Conservation (phyloP, 1,284 basidiomycete species). For the Ustilago loliicola region DNA sequence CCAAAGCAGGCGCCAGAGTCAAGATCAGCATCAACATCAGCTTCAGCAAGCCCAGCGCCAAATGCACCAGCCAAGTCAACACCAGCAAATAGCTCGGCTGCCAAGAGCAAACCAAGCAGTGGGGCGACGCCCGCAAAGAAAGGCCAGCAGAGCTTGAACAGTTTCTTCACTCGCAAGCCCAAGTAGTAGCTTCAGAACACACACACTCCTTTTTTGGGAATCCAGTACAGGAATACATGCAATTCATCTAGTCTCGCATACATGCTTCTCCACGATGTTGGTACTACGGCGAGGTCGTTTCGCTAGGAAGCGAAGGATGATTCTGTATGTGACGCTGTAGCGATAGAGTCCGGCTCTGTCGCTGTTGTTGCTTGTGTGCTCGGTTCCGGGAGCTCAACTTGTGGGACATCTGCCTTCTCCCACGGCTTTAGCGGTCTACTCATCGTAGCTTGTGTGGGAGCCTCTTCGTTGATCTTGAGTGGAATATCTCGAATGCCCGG, state of each 20-base stretch:
- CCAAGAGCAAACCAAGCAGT: constrained; percentile 22
- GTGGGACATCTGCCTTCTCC: constrained; percentile 41
- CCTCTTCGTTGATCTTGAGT: constrained; percentile 64
- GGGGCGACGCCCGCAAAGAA: constrained; percentile 41
- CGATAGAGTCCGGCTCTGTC: constrained; percentile 2
- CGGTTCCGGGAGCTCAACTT: constrained; percentile 9
- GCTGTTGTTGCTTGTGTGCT: constrained; percentile 6
- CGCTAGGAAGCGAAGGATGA: constrained; percentile 2
- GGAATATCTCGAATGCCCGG: constrained; percentile 67
- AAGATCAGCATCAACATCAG: constrained; percentile 27
- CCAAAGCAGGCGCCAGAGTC: constrained; percentile 13
- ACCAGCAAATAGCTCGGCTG: constrained; percentile 24
- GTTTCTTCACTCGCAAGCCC: constrained; percentile 56
- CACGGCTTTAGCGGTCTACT: constrained; percentile 61
- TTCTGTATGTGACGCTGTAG: not conserved
- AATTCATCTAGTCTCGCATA: constrained; percentile 4
- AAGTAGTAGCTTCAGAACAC: constrained; percentile 15
- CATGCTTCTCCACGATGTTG: not conserved
- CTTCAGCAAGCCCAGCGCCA: constrained; percentile 37
- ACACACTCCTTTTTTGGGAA: not conserved
- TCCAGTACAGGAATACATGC: not conserved
- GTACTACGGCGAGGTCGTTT: not conserved
- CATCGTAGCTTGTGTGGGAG: constrained; percentile 56
- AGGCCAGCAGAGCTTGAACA: constrained; percentile 57
- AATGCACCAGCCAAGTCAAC: constrained; percentile 28